These are phyloP conservation scores for Galerina sulciceps DNA, from an alignment of 768 basidiomycete species.

Conservation along the genomic window DNA sequence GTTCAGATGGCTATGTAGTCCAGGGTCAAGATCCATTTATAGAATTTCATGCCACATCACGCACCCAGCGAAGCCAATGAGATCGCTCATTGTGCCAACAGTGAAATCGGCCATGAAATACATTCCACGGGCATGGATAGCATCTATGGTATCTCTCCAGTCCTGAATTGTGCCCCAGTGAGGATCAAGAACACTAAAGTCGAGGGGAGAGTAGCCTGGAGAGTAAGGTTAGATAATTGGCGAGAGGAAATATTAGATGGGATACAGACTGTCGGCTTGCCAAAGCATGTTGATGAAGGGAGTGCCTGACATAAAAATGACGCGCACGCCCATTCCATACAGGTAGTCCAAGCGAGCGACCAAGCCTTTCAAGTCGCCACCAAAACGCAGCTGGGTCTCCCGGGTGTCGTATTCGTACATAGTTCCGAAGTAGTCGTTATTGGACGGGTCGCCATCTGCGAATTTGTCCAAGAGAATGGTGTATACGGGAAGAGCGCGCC, in stretches of 20 bases:
- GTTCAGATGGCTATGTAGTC: slow-evolving; percentile 67
- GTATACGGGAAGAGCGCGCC: slow-evolving; percentile 82
- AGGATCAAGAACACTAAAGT: slow-evolving; percentile 89
- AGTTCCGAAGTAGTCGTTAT: slow-evolving; percentile 88
- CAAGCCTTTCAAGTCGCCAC: slow-evolving; percentile 87
- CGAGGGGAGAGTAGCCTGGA: slow-evolving; percentile 89
- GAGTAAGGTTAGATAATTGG: slow-evolving; percentile 8
- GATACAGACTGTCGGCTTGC: slow-evolving; percentile 88
- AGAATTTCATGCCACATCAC: slow-evolving; percentile 11
- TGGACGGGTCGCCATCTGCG: slow-evolving; percentile 89
- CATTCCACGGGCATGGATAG: slow-evolving; percentile 82
- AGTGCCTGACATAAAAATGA: slow-evolving; percentile 92
- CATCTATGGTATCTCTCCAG: slow-evolving; percentile 77
- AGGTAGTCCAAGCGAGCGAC: slow-evolving; percentile 81
- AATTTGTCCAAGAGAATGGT: slow-evolving; percentile 91
- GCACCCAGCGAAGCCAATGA: slow-evolving; percentile 85
- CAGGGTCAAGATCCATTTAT: slow-evolving; percentile 6
- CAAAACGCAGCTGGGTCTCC: slow-evolving; percentile 88
- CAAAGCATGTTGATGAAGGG: slow-evolving; percentile 96
- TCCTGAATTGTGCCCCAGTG: slow-evolving; percentile 88
- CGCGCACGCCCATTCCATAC: slow-evolving; percentile 83
- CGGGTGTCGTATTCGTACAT: slow-evolving; percentile 83
- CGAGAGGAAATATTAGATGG: not conserved
- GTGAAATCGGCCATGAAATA: slow-evolving; percentile 95
- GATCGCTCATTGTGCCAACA: slow-evolving; percentile 89